These are phyloP conservation scores for Arthroderma uncinatum DNA, from an alignment of 2,329 filamentous ascomycete species.

Conservation along the genomic window DNA sequence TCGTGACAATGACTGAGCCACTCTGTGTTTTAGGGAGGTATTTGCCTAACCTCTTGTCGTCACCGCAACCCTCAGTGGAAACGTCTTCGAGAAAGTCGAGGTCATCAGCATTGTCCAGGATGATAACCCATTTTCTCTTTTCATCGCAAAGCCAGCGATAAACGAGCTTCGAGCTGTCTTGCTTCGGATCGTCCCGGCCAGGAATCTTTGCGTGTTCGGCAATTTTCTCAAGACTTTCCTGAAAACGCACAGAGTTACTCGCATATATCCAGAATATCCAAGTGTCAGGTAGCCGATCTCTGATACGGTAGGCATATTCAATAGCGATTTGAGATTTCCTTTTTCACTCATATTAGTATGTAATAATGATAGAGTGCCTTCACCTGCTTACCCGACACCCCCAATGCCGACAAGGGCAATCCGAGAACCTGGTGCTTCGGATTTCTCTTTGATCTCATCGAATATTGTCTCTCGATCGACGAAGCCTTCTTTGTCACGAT, in stretches of 20 bases:
- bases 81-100: constrained; percentile 7
- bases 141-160: constrained; percentile 9
- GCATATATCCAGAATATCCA: constrained; percentile 24
- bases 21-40: constrained; percentile 17
- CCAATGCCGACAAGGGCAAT: constrained; percentile 29
- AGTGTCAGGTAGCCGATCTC: constrained; percentile 15
- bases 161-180: constrained; percentile 6
- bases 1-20: constrained; percentile 16
- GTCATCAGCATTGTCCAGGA: constrained; percentile 25
- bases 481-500: constrained; percentile 3
- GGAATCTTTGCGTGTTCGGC: constrained; percentile 13
- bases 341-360: background rate
- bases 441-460: background rate
- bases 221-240: constrained; percentile 19
- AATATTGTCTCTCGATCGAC: constrained; percentile 4
- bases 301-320: constrained; percentile 18
- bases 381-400: constrained; percentile 23
- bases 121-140: constrained; percentile 19
- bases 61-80: background rate
- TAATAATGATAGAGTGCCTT: background rate
- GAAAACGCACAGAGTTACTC: constrained; percentile 16
- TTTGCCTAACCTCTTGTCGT: constrained; percentile 7
- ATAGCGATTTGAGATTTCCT: constrained; percentile 25
- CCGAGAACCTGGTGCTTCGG: constrained; percentile 4
- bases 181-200: constrained; percentile 6